A percentile compares a stretch with the other conserved stretches of the same genome.
Evolutionary conservation across 208 protist genomes (phyloP).

Genomic region (Leptomonas pyrrhocoris): DNA sequence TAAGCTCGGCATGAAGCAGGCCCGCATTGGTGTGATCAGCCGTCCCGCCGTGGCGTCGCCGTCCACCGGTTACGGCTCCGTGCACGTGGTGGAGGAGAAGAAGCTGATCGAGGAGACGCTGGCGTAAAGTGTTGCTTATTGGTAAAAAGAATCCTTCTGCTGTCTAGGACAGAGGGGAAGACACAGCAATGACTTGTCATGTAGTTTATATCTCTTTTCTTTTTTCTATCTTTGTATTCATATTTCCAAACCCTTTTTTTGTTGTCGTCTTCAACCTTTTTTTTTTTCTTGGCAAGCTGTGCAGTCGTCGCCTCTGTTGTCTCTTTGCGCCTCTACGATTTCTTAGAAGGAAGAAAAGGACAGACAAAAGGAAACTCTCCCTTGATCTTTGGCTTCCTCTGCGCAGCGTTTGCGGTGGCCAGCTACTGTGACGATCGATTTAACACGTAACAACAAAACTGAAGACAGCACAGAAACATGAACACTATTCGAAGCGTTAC

Average conservation of each 20-base stretch:
- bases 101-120: conserved; percentile 68
- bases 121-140: conserved; percentile 31
- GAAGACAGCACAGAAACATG: not conserved
- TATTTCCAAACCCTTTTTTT: conserved; percentile 15
- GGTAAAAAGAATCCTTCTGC: too few species aligned
- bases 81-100: conserved; percentile 90
- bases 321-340: not conserved
- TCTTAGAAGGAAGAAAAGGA: conserved; percentile 1
- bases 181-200: not conserved
- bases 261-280: conserved; percentile 3
- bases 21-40: conserved; percentile 71
- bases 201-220: not conserved
- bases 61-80: conserved; percentile 86
- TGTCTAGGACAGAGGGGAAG: too few species aligned
- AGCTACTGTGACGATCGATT: not conserved
- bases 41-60: conserved; percentile 82
- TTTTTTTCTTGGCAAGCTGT: not conserved
- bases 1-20: conserved; percentile 55
- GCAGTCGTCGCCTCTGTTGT: conserved; percentile 5
- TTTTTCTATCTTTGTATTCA: conserved; percentile 7
- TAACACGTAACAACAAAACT: too few species aligned
- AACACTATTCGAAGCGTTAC: not conserved
- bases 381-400: not conserved
- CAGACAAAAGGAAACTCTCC: too few species aligned
- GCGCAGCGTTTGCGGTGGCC: not conserved